Evolutionary conservation across 169 alveolate species (phyloP).

Genomic region (Eimeria acervulina): DNA sequence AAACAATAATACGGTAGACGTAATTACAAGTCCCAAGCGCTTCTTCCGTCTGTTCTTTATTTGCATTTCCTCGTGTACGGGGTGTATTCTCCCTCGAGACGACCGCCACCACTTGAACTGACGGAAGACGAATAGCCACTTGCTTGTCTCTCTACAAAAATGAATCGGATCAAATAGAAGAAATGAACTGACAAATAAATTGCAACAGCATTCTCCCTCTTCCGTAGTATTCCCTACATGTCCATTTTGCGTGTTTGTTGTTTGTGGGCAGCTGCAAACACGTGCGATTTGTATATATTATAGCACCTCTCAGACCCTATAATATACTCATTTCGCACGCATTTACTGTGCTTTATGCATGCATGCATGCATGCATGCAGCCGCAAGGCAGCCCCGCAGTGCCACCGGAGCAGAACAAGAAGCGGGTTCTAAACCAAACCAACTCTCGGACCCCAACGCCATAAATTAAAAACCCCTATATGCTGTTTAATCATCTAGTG

Average conservation of each 20-base stretch:
- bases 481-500: constrained; percentile 88
- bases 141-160: constrained; percentile 1
- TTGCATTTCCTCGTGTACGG: neutral
- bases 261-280: neutral
- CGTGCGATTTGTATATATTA: neutral
- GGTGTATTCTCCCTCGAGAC: neutral
- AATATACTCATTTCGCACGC: neutral
- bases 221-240: neutral
- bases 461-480: neutral
- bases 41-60: neutral
- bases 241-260: neutral
- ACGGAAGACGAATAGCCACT: constrained; percentile 7
- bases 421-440: neutral
- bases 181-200: constrained; percentile 2
- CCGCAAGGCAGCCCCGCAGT: neutral
- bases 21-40: neutral
- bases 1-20: neutral
- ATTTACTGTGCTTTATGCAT: neutral
- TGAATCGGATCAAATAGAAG: constrained; percentile 9
- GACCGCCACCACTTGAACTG: constrained; percentile 9
- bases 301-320: neutral
- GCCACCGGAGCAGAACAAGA: neutral
- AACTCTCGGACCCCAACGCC: neutral
- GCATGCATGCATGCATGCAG: neutral
- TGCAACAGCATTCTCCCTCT: neutral